Conservation (phyloP, 306 rosid genomes). For the Cicer pinnatifidum region DNA sequence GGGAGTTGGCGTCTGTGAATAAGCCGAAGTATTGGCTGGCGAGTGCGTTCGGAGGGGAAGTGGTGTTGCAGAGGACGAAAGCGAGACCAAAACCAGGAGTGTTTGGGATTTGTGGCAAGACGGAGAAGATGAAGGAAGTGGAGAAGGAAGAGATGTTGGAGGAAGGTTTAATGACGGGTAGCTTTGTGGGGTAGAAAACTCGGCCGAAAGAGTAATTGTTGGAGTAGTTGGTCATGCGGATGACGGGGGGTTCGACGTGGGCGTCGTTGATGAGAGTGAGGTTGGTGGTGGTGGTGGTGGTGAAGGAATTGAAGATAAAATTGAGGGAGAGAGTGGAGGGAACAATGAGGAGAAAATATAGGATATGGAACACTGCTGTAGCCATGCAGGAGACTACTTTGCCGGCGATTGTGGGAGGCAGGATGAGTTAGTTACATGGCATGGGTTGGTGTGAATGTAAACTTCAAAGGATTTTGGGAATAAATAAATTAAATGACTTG, state of each 20-base stretch:
- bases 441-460: not conserved
- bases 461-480: not conserved
- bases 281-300: constrained; percentile 50
- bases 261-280: constrained; percentile 73
- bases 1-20: constrained; percentile 61
- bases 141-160: constrained; percentile 64
- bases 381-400: constrained; percentile 40
- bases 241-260: constrained; percentile 52
- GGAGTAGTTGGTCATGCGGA: constrained; percentile 80
- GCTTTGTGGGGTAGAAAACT: constrained; percentile 55
- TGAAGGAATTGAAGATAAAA: constrained; percentile 71
- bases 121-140: constrained; percentile 82
- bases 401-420: not conserved
- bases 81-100: constrained; percentile 89
- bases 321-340: constrained; percentile 51
- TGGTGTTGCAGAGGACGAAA: constrained; percentile 68
- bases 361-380: not conserved
- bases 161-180: constrained; percentile 40
- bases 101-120: constrained; percentile 58
- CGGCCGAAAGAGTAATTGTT: constrained; percentile 69
- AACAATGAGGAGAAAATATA: constrained; percentile 10
- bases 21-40: constrained; percentile 89
- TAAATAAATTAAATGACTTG: not conserved
- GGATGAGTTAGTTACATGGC: not conserved
- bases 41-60: constrained; percentile 72